These are phyloP conservation scores for Decorospora gaudefroyi DNA, from an alignment of 2,329 filamentous ascomycete genomes.

Conservation along the genomic window DNA sequence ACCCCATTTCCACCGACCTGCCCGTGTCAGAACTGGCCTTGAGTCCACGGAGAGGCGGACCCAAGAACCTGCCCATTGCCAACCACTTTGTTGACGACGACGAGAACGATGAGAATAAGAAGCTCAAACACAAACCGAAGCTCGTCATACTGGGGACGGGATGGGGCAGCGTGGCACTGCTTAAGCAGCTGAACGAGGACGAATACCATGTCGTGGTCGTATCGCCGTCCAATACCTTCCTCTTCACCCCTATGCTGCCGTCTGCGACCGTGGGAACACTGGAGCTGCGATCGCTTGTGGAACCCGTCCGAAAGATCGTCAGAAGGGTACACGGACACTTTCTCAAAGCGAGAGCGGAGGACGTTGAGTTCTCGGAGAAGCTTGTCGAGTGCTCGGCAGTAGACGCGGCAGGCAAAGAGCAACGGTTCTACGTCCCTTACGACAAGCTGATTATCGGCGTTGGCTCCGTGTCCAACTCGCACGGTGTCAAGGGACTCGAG, in stretches of 20 bases:
- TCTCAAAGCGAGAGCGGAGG: conserved; percentile 80
- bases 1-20: conserved; percentile 69
- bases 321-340: conserved; percentile 82
- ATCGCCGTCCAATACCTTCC: conserved; percentile 92
- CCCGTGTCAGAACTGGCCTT: conserved; percentile 83
- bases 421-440: conserved; percentile 91
- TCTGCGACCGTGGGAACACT: conserved; percentile 96
- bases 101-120: conserved; percentile 70
- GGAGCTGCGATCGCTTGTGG: conserved; percentile 86
- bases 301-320: conserved; percentile 87
- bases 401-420: conserved; percentile 71
- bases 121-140: conserved; percentile 83
- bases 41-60: conserved; percentile 78
- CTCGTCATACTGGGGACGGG: conserved; percentile 91
- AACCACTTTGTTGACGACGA: conserved; percentile 89
- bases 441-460: conserved; percentile 95
- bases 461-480: conserved; percentile 88
- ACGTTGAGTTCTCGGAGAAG: conserved; percentile 90
- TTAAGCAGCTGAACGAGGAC: conserved; percentile 87
- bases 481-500: conserved; percentile 92
- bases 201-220: conserved; percentile 97
- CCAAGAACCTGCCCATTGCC: conserved; percentile 92
- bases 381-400: conserved; percentile 82
- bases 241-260: conserved; percentile 97
- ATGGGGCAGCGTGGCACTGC: conserved; percentile 89